Conservation (phyloP, 306 rosid genomes). For the Lathyrus oleraceus region DNA sequence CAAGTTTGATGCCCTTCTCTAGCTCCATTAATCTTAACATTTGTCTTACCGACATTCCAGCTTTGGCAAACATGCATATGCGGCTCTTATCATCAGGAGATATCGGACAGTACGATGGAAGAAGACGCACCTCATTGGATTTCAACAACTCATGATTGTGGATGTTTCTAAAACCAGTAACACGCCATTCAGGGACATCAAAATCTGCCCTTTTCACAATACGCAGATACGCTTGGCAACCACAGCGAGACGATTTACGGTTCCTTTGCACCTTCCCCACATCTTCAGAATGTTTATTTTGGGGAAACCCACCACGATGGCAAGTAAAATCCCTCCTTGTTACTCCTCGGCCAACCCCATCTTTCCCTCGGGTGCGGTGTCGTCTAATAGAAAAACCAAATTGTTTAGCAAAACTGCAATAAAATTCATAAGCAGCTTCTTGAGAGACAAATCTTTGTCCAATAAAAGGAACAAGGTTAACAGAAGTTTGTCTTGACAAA, state of each 20-base stretch:
- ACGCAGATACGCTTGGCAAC: slow-evolving; percentile 84
- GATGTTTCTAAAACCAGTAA: slow-evolving; percentile 79
- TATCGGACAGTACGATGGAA: slow-evolving; percentile 67
- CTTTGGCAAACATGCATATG: slow-evolving; percentile 86
- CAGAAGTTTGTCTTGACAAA: slow-evolving; percentile 75
- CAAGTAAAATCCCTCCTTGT: slow-evolving; percentile 89
- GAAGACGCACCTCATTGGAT: slow-evolving; percentile 62
- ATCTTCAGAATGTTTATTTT: slow-evolving; percentile 76
- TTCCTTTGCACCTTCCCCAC: slow-evolving; percentile 76
- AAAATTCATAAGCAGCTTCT: slow-evolving; percentile 89
- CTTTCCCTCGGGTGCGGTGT: slow-evolving; percentile 86
- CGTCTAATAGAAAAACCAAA: slow-evolving; percentile 86
- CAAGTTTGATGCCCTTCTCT: slow-evolving; percentile 82
- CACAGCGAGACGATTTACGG: slow-evolving; percentile 80
- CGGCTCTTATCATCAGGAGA: slow-evolving; percentile 85
- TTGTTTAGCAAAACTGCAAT: slow-evolving; percentile 81
- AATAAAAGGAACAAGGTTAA: slow-evolving; percentile 75
- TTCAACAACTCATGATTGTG: slow-evolving; percentile 79
- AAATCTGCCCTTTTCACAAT: slow-evolving; percentile 74
- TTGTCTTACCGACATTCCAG: slow-evolving; percentile 92
- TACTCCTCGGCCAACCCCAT: slow-evolving; percentile 89
- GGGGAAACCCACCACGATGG: slow-evolving; percentile 87
- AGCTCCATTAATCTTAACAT: slow-evolving; percentile 88
- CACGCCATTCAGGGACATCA: slow-evolving; percentile 93
- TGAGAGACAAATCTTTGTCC: slow-evolving; percentile 84